These are phyloP conservation scores for Pythium periplocum DNA, from an alignment of 352 stramenopile species.

Conservation along the genomic window DNA sequence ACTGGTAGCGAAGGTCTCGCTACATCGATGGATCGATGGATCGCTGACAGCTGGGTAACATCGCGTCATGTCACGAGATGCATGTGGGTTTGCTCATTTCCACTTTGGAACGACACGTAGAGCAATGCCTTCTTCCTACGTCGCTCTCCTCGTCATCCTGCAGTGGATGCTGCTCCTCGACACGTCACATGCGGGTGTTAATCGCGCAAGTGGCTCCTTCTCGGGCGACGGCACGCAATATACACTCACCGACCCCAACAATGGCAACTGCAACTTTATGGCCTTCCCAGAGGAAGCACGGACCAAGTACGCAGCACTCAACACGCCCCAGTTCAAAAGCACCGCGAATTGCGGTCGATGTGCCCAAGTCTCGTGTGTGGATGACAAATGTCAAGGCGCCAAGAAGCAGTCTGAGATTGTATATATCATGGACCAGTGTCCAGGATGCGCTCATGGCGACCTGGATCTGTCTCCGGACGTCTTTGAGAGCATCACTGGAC, in stretches of 20 bases:
- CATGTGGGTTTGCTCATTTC: too few species aligned
- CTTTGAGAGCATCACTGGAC: slow-evolving; percentile 31
- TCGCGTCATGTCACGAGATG: too few species aligned
- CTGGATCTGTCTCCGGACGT: slow-evolving; percentile 49
- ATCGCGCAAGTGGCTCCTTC: slow-evolving; percentile 8
- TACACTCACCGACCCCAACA: slow-evolving; percentile 16
- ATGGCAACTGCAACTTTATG: slow-evolving; percentile 65
- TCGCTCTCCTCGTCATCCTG: not conserved
- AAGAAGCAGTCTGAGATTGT: slow-evolving; percentile 35
- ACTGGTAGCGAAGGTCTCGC: too few species aligned
- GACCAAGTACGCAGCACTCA: slow-evolving; percentile 65
- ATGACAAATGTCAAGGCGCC: slow-evolving; percentile 24
- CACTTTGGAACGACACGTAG: too few species aligned
- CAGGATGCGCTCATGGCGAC: slow-evolving; percentile 40
- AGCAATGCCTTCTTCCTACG: too few species aligned
- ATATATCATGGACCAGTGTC: slow-evolving; percentile 67
- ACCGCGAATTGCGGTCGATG: slow-evolving; percentile 40
- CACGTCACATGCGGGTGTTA: slow-evolving; percentile 1
- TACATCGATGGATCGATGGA: too few species aligned
- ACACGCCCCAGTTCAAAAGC: slow-evolving; percentile 47
- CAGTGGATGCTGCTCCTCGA: slow-evolving; percentile 1
- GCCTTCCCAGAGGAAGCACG: slow-evolving; percentile 28
- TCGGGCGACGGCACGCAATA: slow-evolving; percentile 24
- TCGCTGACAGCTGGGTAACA: too few species aligned
- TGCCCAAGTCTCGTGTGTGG: slow-evolving; percentile 30